A percentile compares a stretch with the other conserved stretches of the same genome.
Evolutionary conservation across 1,284 basidiomycete genomes (phyloP).

Genomic region (Macrocystidia cucumis): DNA sequence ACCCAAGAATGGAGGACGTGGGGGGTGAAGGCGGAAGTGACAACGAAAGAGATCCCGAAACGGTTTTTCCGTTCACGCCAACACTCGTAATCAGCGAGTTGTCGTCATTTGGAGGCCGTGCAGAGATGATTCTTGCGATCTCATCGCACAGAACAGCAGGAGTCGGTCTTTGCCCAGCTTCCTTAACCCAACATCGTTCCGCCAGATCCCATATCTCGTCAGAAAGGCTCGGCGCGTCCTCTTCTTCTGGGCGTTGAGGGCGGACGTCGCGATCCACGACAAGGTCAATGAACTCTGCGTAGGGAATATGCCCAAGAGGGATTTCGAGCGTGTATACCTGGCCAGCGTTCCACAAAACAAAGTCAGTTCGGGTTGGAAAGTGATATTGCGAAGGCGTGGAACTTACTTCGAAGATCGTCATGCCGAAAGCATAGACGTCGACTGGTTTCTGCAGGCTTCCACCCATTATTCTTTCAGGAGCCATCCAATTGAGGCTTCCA

Average conservation of each 20-base stretch:
- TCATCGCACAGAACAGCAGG: constrained; percentile 1
- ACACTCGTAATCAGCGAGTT: too few relatives aligned
- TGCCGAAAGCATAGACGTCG: constrained; percentile 22
- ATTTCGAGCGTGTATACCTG: constrained; percentile 13
- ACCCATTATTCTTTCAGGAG: constrained; percentile 15
- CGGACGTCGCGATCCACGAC: constrained; percentile 7
- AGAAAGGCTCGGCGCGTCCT: not conserved
- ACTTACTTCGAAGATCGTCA: constrained; percentile 20
- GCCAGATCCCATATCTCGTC: constrained; percentile 4
- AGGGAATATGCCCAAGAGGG: constrained; percentile 11
- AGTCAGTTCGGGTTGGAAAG: not conserved
- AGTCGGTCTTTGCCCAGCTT: not conserved
- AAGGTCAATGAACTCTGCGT: constrained; percentile 8
- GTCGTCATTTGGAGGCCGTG: too few relatives aligned
- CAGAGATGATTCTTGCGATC: too few relatives aligned
- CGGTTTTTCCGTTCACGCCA: too few relatives aligned
- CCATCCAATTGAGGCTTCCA: constrained; percentile 20
- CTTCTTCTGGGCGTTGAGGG: constrained; percentile 5
- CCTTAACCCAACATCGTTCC: constrained; percentile 5
- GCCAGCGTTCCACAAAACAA: too few relatives aligned
- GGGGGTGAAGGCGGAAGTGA: too few relatives aligned
- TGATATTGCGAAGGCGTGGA: not conserved
- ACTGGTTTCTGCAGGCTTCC: constrained; percentile 9
- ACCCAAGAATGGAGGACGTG: too few relatives aligned
- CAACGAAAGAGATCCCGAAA: too few relatives aligned